Evolutionary conservation across 2,329 filamentous ascomycete species (phyloP).

Genomic region (Capronia coronata): DNA sequence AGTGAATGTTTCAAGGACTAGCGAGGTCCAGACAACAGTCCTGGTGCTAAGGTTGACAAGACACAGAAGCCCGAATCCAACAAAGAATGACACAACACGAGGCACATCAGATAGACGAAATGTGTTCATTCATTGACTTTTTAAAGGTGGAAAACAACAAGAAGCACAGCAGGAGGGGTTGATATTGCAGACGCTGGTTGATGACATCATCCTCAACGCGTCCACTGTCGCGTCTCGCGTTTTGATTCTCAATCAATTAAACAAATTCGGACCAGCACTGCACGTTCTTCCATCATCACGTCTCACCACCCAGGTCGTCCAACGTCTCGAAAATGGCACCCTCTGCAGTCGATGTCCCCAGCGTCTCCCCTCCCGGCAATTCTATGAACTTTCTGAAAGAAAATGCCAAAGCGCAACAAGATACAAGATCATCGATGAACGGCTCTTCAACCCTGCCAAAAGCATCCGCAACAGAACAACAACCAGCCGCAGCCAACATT

Average conservation of each 20-base stretch:
- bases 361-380: constrained; percentile 11
- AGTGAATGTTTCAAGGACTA: no score
- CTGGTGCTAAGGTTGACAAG: no score
- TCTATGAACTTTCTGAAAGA: constrained; percentile 24
- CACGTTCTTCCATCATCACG: not conserved
- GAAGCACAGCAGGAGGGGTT: no score
- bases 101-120: no score
- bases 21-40: no score
- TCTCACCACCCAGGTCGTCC: not conserved
- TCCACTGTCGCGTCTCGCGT: not conserved
- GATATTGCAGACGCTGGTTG: no score
- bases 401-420: constrained; percentile 19
- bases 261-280: not conserved
- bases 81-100: no score
- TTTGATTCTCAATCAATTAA: not conserved
- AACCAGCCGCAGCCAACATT: not conserved
- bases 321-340: constrained; percentile 22
- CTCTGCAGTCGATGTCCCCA: constrained; percentile 15
- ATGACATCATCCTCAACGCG: not conserved
- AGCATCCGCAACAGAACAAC: not conserved
- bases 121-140: no score
- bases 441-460: constrained; percentile 1
- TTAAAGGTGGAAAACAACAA: no score
- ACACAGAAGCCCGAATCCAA: no score
- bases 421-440: not conserved